Evolutionary conservation across 768 basidiomycete genomes (phyloP).

Genomic region (Lyophyllum semitale): DNA sequence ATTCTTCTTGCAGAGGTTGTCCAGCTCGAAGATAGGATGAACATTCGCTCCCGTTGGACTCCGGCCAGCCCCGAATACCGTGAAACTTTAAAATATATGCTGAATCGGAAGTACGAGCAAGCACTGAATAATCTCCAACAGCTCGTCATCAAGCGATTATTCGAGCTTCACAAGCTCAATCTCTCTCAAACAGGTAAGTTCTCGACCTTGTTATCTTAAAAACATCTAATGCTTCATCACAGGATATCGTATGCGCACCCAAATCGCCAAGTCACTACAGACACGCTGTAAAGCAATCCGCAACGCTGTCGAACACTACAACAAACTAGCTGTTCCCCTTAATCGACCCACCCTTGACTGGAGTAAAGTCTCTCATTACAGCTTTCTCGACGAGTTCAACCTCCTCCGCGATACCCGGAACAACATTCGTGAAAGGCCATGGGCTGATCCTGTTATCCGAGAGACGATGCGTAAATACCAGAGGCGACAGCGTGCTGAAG

Average conservation of each 20-base stretch:
- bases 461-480: conserved; percentile 13
- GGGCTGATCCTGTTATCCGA: conserved; percentile 9
- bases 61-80: conserved; percentile 24
- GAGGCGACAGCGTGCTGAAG: conserved; percentile 1
- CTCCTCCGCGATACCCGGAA: conserved; percentile 6
- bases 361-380: conserved; percentile 7
- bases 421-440: conserved; percentile 5
- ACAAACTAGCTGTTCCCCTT: conserved; percentile 1
- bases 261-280: conserved; percentile 6
- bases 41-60: too few relatives aligned
- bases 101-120: conserved; percentile 20
- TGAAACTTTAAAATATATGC: conserved; percentile 16
- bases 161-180: too few relatives aligned
- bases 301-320: background rate
- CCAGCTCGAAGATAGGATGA: too few relatives aligned
- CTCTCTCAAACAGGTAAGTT: too few relatives aligned
- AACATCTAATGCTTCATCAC: too few relatives aligned
- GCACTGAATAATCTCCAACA: conserved; percentile 34
- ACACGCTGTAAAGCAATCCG: conserved; percentile 7
- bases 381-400: conserved; percentile 14
- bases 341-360: conserved; percentile 6
- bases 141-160: too few relatives aligned
- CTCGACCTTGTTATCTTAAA: too few relatives aligned
- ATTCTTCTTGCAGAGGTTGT: conserved; percentile 16
- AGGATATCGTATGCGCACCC: background rate